Evolutionary conservation across 2,329 filamentous ascomycete species (phyloP).

Genomic region (Cryphonectria nitschkei): DNA sequence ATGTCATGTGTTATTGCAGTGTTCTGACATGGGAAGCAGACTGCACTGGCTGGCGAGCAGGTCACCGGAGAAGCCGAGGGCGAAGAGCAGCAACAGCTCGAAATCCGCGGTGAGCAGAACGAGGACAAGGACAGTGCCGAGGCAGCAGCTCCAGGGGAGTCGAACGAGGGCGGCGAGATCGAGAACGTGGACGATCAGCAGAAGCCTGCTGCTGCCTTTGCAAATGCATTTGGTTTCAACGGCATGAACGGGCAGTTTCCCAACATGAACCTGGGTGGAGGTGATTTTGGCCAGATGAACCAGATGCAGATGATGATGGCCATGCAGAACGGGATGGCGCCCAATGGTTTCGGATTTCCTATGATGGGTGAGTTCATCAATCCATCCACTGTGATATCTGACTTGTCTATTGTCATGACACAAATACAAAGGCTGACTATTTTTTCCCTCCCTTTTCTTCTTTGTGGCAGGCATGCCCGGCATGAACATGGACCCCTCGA

Average conservation of each 20-base stretch:
- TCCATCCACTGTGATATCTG: no score
- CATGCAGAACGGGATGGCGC: slow-evolving; percentile 70
- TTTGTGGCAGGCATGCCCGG: slow-evolving; percentile 68
- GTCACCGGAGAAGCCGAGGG: slow-evolving; percentile 25
- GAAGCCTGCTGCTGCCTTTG: slow-evolving; percentile 31
- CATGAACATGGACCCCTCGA: slow-evolving; percentile 83
- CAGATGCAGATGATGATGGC: slow-evolving; percentile 79
- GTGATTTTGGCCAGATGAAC: slow-evolving; percentile 64
- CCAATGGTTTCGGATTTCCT: slow-evolving; percentile 62
- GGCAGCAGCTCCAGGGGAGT: slow-evolving; percentile 34
- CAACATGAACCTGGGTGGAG: slow-evolving; percentile 65
- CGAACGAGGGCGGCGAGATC: slow-evolving; percentile 38
- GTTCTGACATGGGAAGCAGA: slow-evolving; percentile 17
- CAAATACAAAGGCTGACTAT: slow-evolving; percentile 32
- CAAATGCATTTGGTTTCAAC: slow-evolving; percentile 40
- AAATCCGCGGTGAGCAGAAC: slow-evolving; percentile 16
- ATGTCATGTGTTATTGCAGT: no score
- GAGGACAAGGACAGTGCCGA: slow-evolving; percentile 31
- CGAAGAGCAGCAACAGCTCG: slow-evolving; percentile 25
- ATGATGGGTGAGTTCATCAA: slow-evolving; percentile 79
- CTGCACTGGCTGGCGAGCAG: slow-evolving; percentile 7
- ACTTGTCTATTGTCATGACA: neutral
- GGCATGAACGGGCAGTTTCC: slow-evolving; percentile 54
- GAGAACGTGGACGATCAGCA: slow-evolving; percentile 38
- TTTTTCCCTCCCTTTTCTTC: neutral